Evolutionary conservation across 2,329 filamentous ascomycete genomes (phyloP), one percentile per base, ranked within the genome.

Genomic region (Beauveria brongniartii): DNA sequence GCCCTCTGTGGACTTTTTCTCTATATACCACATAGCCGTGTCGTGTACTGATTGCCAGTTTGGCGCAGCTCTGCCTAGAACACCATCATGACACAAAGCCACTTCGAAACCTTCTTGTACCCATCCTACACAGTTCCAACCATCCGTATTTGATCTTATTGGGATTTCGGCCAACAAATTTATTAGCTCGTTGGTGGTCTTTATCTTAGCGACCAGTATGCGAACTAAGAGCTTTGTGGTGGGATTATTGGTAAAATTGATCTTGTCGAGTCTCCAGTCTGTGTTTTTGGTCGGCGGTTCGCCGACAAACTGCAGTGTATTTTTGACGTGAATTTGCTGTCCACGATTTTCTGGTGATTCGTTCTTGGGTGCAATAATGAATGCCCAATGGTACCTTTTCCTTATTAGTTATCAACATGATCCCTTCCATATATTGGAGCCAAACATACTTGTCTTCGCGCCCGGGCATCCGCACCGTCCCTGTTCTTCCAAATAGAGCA

Each of bases 111-210:
- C 75, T 64, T 79, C 75, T 61, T 72, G 69, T 3, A 78, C 72
- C 77, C 75, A 79, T 0, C 28, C 63, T 0, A 78, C 73, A 65
- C 76, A 79, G 61, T 77, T 78, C 74, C 75, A 79, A n/a, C 68
- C 69, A 14, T 64, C 59, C 28, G 68, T 62, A 14, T 66, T 63
- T 61, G 67, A 64, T 59, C 70, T 65, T 46, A 75, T 63, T 41
- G 71, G 72, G 1, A 67, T 71, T 18, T 62, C 64, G n/a, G 62
- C 58, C 46, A 77, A 65, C 43, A 72, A 69, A 20, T 67, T 62
- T 9, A 64, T 64, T n/a, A 73, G 63, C 6, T 66, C 66, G 44
- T 64, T 51, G 40, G 54, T 55, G 56, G 75, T 65, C 44, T 62
- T 64, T 51, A 76, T 66, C 64, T 77, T 76, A 41, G 63, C 68